A percentile compares a stretch with the other conserved stretches of the same genome.
phyloP scores from a whole-genome alignment of 2,329 filamentous ascomycete genomes.

The Xylaria sp. region DNA sequence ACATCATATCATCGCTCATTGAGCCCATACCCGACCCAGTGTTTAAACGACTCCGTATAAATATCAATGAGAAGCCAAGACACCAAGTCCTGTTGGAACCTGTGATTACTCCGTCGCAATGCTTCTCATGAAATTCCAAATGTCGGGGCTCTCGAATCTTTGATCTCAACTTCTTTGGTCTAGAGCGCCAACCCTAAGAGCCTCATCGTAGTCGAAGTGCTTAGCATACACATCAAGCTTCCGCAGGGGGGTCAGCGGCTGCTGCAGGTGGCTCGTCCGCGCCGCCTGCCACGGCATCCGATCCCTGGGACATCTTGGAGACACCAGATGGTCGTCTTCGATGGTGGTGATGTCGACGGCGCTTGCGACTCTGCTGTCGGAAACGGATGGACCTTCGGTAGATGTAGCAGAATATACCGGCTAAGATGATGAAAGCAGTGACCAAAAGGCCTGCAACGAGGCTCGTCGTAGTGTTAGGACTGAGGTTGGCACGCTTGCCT shows the following conservation, averaged over 20 bases:
- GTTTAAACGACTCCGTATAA: neutral
- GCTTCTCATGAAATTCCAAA: neutral
- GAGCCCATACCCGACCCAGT: neutral
- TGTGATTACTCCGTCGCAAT: neutral
- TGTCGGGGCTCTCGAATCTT: neutral
- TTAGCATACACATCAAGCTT: neutral
- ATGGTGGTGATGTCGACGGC: slow-evolving; percentile 21
- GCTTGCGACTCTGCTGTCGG: slow-evolving; percentile 15
- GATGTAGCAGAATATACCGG: slow-evolving; percentile 22
- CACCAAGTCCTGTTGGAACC: neutral
- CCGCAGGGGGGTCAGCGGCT: slow-evolving; percentile 4
- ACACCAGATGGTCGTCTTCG: slow-evolving; percentile 17
- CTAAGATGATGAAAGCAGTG: slow-evolving; percentile 23
- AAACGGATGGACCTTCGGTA: slow-evolving; percentile 25
- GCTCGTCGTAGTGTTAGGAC: slow-evolving; percentile 26
- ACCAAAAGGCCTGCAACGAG: slow-evolving; percentile 29
- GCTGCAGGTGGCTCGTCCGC: slow-evolving; percentile 1
- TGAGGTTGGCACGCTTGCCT: slow-evolving; percentile 12
- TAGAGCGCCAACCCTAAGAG: neutral
- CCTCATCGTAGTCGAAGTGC: neutral
- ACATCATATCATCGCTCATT: neutral
- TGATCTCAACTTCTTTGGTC: neutral
- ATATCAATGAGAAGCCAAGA: neutral
- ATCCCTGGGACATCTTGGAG: slow-evolving; percentile 27
- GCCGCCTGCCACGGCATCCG: slow-evolving; percentile 8